Base-by-base conservation (phyloP, 2,329 filamentous ascomycete species). In the Stromatinia cepivora region DNA sequence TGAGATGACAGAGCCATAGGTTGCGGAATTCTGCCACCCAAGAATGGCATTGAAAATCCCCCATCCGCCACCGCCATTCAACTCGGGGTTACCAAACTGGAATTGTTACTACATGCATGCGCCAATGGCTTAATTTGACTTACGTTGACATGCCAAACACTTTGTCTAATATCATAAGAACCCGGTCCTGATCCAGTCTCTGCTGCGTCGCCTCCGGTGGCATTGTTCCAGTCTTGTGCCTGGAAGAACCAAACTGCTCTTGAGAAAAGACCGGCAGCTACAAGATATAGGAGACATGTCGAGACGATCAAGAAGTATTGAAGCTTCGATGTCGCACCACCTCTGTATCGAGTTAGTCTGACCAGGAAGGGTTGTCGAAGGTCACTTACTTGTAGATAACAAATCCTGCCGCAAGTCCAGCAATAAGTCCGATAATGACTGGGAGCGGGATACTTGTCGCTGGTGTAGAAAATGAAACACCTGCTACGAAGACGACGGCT, bases 1-100 rank as follows among this genome's bases (percentile, higher is more conserved):
- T 1, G 91, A 89, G 72, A 97, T 88, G 72, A 97, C 90, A 1
- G 92, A 94, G 65, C 93, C 92, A 75, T 94, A 93, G 1, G 93
- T 96, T 7, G 92, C 93, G 17, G 91, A 92, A 81, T 97, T 97
- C 71, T 88, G 87, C 93, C 93, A 97, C 70, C 93, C 93, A 15
- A 97, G 84, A 66, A 97, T 84, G 70, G 92, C 88, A 75, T 96
- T 94, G 84, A 97, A 93, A 73, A 97, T 88, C 68, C 92, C 92
- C 93, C 92, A 97, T 57, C 91, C 92, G 50, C 90, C 88, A 61
- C 90, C 90, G 39, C 91, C 90, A 72, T 92, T 89, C 52, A 89
- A 80, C 66, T 88, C 81, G 0, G 92, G 90, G 75, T 87, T 94
- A 79, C 92, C 95, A 82, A 92, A 96, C 88, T 91, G 70, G n/a